These are phyloP conservation scores for Ophiostoma novo-ulmi DNA, from an alignment of 2,329 filamentous ascomycete genomes.

Conservation along the genomic window DNA sequence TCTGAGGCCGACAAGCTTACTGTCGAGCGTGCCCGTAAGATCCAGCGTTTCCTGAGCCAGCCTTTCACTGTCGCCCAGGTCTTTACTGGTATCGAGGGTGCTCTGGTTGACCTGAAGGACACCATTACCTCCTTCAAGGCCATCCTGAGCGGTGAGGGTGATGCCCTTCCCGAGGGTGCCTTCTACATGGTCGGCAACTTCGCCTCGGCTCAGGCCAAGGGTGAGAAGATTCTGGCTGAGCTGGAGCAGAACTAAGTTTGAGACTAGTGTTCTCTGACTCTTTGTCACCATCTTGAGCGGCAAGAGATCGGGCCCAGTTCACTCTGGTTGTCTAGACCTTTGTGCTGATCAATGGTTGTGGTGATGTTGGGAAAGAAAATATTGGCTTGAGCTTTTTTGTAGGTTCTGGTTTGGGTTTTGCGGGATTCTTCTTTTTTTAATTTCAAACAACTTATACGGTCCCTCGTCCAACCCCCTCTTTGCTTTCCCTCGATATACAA, in stretches of 20 bases:
- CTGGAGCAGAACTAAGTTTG: conserved; percentile 57
- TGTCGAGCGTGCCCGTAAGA: conserved; percentile 99
- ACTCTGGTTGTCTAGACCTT: not conserved
- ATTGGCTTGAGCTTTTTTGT: conserved; percentile 12
- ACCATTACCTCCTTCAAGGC: conserved; percentile 97
- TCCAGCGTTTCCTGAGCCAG: conserved; percentile 99
- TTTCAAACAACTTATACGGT: conserved; percentile 15
- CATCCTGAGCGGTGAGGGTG: conserved; percentile 90
- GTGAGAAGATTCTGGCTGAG: conserved; percentile 99
- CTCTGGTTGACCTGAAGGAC: conserved; percentile 96
- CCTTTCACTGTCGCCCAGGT: conserved; percentile 85
- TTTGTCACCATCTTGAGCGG: not conserved
- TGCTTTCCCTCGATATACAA: conserved; percentile 11
- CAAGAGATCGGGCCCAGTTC: not conserved
- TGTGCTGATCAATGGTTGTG: not conserved
- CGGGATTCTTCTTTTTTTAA: conserved; percentile 16
- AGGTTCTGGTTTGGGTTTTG: conserved; percentile 17
- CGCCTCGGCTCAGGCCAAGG: conserved; percentile 87
- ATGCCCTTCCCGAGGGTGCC: conserved; percentile 87
- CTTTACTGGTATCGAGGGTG: conserved; percentile 91
- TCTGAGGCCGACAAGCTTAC: conserved; percentile 99
- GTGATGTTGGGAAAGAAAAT: not conserved
- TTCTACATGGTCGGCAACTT: conserved; percentile 99
- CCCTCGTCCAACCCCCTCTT: conserved; percentile 11
- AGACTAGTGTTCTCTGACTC: conserved; percentile 6